A percentile compares a stretch with the other conserved stretches of the same genome.
Conservation (phyloP, 176 grass and related monocot species). For the Aegilops bicornis region DNA sequence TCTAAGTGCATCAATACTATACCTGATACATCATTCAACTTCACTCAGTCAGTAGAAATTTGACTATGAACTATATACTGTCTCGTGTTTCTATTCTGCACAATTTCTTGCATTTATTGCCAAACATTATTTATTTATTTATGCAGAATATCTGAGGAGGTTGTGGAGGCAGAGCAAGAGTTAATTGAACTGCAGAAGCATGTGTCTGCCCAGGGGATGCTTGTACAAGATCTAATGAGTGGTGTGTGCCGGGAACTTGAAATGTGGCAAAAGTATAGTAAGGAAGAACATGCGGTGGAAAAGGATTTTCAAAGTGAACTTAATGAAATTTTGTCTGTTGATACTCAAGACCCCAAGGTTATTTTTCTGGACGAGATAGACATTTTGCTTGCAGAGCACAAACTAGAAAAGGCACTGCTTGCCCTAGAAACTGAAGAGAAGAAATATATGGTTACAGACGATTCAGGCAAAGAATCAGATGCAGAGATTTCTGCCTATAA, state of each 20-base stretch:
- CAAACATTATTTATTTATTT: neutral
- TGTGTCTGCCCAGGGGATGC: conserved; percentile 82
- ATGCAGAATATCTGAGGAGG: conserved; percentile 88
- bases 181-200: conserved; percentile 86
- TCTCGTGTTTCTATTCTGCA: conserved; percentile 4
- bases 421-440: conserved; percentile 73
- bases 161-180: conserved; percentile 88
- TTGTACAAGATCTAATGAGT: conserved; percentile 94
- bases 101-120: neutral
- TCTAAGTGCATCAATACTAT: neutral
- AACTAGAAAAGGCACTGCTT: conserved; percentile 72
- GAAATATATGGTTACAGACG: conserved; percentile 40
- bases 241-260: conserved; percentile 79
- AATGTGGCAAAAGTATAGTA: conserved; percentile 65
- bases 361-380: conserved; percentile 81
- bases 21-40: conserved; percentile 1
- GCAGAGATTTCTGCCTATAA: conserved; percentile 55
- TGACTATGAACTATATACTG: neutral
- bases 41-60: neutral
- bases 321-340: conserved; percentile 54
- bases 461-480: conserved; percentile 54
- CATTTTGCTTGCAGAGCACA: conserved; percentile 71
- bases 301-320: conserved; percentile 59
- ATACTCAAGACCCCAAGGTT: conserved; percentile 52
- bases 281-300: conserved; percentile 48